Conservation (phyloP, 176 grass and related monocot genomes). For the Oropetium thomaeum region DNA sequence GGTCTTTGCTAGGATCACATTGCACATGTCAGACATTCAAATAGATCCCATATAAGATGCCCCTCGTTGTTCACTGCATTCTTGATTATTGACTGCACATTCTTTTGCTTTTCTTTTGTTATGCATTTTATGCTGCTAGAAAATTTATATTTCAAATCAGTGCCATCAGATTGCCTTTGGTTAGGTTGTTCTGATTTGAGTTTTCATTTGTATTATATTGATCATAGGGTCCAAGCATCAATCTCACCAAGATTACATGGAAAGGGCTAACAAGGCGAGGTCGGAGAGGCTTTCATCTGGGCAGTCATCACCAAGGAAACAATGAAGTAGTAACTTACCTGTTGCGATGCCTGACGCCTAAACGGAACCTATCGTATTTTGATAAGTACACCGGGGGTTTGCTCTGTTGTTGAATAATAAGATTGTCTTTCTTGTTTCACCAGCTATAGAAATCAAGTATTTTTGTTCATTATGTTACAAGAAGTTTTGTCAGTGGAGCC, state of each 20-base stretch:
- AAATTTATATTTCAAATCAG: not conserved
- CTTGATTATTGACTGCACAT: not conserved
- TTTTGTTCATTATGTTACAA: not conserved
- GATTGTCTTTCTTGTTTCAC: not conserved
- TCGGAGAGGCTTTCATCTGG: conserved; percentile 78
- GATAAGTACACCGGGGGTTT: not conserved
- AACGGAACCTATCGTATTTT: not conserved
- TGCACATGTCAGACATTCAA: not conserved
- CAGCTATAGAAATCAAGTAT: not conserved
- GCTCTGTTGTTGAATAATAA: conserved; percentile 7
- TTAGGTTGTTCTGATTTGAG: not conserved
- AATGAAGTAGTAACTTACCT: conserved; percentile 29
- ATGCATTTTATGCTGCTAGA: not conserved
- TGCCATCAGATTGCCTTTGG: not conserved
- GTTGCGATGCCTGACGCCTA: not conserved
- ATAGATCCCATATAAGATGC: not conserved
- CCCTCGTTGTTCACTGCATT: not conserved
- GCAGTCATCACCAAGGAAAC: conserved; percentile 57
- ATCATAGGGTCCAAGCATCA: conserved; percentile 67
- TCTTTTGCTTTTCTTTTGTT: not conserved
- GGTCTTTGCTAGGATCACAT: not conserved
- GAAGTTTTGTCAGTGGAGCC: conserved; percentile 7
- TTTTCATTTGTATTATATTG: not conserved
- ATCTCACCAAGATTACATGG: conserved; percentile 98
- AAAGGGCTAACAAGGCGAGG: conserved; percentile 76